A percentile compares a stretch with the other conserved stretches of the same genome.
These are phyloP conservation scores for Kokia cookei DNA, from an alignment of 441 rosid species.

Conservation along the genomic window DNA sequence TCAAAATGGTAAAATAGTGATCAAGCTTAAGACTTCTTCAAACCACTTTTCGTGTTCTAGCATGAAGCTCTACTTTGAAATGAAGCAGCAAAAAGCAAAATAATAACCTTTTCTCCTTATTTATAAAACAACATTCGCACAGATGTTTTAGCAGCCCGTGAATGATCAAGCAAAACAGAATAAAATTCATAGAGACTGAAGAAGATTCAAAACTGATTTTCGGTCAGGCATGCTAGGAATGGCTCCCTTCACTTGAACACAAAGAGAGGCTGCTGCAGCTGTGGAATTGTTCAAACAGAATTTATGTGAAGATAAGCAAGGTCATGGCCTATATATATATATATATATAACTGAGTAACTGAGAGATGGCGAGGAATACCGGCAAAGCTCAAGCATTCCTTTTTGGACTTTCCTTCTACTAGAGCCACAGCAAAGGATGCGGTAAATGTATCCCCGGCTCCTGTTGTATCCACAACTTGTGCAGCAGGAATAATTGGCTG, in stretches of 20 bases:
- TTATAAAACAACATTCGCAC: neutral
- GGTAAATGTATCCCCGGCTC: slow-evolving; percentile 96
- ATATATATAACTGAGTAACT: neutral
- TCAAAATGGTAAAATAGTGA: neutral
- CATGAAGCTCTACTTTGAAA: too few species aligned
- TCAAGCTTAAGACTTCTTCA: neutral
- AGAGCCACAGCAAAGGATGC: slow-evolving; percentile 91
- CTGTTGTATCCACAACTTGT: slow-evolving; percentile 80
- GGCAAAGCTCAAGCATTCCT: slow-evolving; percentile 79
- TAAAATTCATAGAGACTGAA: slow-evolving; percentile 10
- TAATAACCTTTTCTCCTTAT: too few species aligned
- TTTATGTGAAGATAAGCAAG: neutral
- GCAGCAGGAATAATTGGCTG: slow-evolving; percentile 68
- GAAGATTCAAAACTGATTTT: slow-evolving; percentile 55
- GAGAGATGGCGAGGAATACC: slow-evolving; percentile 23
- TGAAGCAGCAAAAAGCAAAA: too few species aligned
- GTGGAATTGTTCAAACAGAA: slow-evolving; percentile 9
- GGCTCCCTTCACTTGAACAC: slow-evolving; percentile 93
- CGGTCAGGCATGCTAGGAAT: slow-evolving; percentile 91
- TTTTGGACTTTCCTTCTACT: slow-evolving; percentile 69
- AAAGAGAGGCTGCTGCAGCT: slow-evolving; percentile 97
- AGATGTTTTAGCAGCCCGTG: neutral
- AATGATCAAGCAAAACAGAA: neutral
- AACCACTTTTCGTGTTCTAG: neutral
- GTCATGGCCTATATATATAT: neutral